Conservation (phyloP, 441 rosid species). For the Euphorbia schlechtendalii region DNA sequence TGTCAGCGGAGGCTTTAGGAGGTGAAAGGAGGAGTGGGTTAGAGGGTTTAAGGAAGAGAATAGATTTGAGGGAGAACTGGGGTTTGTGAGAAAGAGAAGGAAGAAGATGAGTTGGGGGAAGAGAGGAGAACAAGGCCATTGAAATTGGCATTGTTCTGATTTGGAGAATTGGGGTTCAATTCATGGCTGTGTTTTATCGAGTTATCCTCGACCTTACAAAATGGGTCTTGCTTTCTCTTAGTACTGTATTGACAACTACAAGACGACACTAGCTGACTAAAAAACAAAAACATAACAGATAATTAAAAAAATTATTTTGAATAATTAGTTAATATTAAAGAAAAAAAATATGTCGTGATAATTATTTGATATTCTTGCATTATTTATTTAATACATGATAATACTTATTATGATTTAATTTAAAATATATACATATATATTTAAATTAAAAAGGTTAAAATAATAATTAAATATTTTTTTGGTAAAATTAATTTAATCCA, state of each 20-base stretch:
- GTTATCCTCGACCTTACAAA: slow-evolving; percentile 17
- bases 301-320: too few relatives aligned
- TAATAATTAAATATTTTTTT: too few relatives aligned
- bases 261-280: not conserved
- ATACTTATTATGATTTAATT: too few relatives aligned
- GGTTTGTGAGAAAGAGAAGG: slow-evolving; percentile 21
- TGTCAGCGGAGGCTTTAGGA: slow-evolving; percentile 32
- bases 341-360: too few relatives aligned
- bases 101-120: slow-evolving; percentile 22
- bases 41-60: slow-evolving; percentile 21
- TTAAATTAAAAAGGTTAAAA: too few relatives aligned
- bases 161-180: not conserved
- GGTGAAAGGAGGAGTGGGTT: slow-evolving; percentile 17
- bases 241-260: not conserved
- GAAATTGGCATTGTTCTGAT: slow-evolving; percentile 31
- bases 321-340: too few relatives aligned
- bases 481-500: too few relatives aligned
- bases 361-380: too few relatives aligned
- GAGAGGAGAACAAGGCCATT: slow-evolving; percentile 38
- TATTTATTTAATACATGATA: too few relatives aligned
- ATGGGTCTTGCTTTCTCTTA: not conserved
- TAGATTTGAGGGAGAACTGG: slow-evolving; percentile 23
- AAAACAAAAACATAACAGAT: too few relatives aligned
- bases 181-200: slow-evolving; percentile 11
- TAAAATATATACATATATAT: too few relatives aligned